A percentile compares a stretch with the other conserved stretches of the same genome.
These are phyloP conservation scores for Pseudofabraea citricarpa DNA, from an alignment of 2,329 filamentous ascomycete genomes.

Conservation along the genomic window DNA sequence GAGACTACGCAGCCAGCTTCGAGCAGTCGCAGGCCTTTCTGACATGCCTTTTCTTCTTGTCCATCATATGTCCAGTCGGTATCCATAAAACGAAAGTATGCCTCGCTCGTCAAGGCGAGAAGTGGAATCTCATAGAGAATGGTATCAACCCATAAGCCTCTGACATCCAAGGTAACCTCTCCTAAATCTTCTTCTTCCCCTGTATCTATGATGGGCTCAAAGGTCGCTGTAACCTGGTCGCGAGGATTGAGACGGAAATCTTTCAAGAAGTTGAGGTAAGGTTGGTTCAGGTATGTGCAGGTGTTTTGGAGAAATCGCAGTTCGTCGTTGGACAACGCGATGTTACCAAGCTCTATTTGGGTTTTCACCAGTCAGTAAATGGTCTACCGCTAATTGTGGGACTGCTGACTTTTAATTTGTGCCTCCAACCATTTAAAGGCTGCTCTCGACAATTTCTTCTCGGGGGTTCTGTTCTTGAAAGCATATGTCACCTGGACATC, in stretches of 20 bases:
- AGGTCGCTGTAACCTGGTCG: conserved; percentile 68
- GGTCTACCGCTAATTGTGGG: too few species aligned
- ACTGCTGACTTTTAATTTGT: conserved; percentile 69
- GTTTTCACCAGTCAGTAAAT: too few species aligned
- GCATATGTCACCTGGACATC: conserved; percentile 80
- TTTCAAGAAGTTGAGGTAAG: conserved; percentile 77
- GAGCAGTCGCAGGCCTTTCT: conserved; percentile 74
- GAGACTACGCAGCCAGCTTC: conserved; percentile 84
- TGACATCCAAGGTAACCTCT: conserved; percentile 70
- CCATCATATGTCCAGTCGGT: conserved; percentile 85
- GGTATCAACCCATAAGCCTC: conserved; percentile 86
- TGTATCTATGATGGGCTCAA: conserved; percentile 47
- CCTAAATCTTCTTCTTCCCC: conserved; percentile 64
- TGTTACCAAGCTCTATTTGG: conserved; percentile 70
- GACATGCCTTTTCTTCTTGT: conserved; percentile 79
- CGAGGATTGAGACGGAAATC: conserved; percentile 76
- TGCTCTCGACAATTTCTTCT: conserved; percentile 81
- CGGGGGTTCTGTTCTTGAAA: conserved; percentile 91
- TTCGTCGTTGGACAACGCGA: conserved; percentile 76
- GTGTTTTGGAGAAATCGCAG: conserved; percentile 70
- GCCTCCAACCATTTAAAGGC: conserved; percentile 82
- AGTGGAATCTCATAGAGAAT: conserved; percentile 98
- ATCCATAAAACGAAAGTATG: conserved; percentile 96
- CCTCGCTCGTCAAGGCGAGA: conserved; percentile 85
- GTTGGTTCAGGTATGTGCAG: conserved; percentile 73